phyloP scores from a whole-genome alignment of 805 yeast species.

The Kodamaea kaohsiungensis region DNA sequence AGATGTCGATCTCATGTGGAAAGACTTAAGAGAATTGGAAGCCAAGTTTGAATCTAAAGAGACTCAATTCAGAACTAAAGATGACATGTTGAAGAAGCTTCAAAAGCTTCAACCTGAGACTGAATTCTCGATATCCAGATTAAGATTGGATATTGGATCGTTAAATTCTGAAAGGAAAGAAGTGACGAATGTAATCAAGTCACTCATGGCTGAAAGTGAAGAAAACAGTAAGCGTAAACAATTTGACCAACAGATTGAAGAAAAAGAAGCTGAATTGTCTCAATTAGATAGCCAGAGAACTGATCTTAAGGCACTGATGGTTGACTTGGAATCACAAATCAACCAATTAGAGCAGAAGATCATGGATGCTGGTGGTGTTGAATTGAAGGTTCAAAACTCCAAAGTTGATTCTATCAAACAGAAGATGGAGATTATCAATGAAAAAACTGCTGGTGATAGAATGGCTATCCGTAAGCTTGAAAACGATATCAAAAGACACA shows the following conservation, averaged over 20 bases:
- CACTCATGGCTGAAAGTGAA: constrained; percentile 41
- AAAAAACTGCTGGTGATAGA: constrained; percentile 58
- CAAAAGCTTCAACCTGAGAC: constrained; percentile 70
- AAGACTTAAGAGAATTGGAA: constrained; percentile 56
- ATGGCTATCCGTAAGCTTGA: constrained; percentile 59
- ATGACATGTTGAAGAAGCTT: constrained; percentile 53
- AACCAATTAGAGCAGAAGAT: constrained; percentile 69
- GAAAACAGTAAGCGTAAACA: constrained; percentile 25
- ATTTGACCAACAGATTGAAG: constrained; percentile 42
- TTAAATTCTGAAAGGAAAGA: constrained; percentile 54
- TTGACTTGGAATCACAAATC: constrained; percentile 57
- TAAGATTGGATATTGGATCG: constrained; percentile 64
- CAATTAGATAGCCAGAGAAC: constrained; percentile 18
- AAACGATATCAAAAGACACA: constrained; percentile 60
- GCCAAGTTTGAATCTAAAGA: constrained; percentile 49
- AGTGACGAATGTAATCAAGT: constrained; percentile 44
- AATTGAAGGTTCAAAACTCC: constrained; percentile 73
- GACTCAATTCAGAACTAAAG: constrained; percentile 59
- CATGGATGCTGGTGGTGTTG: constrained; percentile 90
- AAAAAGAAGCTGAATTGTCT: constrained; percentile 24
- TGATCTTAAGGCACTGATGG: constrained; percentile 53
- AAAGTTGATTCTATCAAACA: constrained; percentile 76
- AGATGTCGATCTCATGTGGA: constrained; percentile 55
- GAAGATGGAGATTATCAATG: constrained; percentile 58
- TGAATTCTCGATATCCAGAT: constrained; percentile 59